Conservation (phyloP, 2,329 filamentous ascomycete genomes). For the Stachybotrys elegans region DNA sequence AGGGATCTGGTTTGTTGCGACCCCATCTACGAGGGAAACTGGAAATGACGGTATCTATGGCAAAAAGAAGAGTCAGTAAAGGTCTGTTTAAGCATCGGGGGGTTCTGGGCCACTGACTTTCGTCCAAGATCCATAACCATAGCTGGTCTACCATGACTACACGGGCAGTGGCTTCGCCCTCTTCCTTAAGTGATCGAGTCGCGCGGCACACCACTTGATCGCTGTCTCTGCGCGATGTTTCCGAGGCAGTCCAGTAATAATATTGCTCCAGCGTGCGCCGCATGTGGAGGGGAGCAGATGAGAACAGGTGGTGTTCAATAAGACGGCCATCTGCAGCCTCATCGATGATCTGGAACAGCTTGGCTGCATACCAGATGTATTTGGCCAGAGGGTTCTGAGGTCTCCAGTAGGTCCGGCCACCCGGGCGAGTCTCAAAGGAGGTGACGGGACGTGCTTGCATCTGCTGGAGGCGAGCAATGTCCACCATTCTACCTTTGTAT, state of each 20-base stretch:
- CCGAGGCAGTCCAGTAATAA: conserved; percentile 28
- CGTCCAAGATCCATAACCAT: conserved; percentile 14
- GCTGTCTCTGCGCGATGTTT: conserved; percentile 25
- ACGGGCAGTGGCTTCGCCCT: conserved; percentile 9
- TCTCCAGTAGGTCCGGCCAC: conserved; percentile 5
- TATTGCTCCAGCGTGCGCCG: conserved; percentile 31
- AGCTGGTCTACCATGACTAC: conserved; percentile 14
- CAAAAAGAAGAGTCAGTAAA: conserved; percentile 9
- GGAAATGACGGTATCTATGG: conserved; percentile 29
- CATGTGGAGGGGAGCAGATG: conserved; percentile 21
- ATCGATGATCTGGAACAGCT: conserved; percentile 12
- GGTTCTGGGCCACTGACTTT: conserved; percentile 6
- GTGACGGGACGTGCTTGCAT: conserved; percentile 3
- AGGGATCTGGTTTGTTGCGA: conserved; percentile 28
- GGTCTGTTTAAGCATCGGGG: too few species aligned
- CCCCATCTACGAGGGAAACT: conserved; percentile 34
- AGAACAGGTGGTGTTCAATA: conserved; percentile 17
- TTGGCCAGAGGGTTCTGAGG: conserved; percentile 11
- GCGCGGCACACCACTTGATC: conserved; percentile 20
- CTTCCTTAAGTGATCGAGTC: conserved; percentile 13
- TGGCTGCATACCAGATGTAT: conserved; percentile 14
- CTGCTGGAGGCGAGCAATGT: conserved; percentile 7
- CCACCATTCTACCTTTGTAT: conserved; percentile 5
- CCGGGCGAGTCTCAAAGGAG: conserved; percentile 5
- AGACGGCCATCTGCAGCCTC: conserved; percentile 13